Conservation (phyloP, 2,329 filamentous ascomycete genomes). For the Samsoniella hepiali region DNA sequence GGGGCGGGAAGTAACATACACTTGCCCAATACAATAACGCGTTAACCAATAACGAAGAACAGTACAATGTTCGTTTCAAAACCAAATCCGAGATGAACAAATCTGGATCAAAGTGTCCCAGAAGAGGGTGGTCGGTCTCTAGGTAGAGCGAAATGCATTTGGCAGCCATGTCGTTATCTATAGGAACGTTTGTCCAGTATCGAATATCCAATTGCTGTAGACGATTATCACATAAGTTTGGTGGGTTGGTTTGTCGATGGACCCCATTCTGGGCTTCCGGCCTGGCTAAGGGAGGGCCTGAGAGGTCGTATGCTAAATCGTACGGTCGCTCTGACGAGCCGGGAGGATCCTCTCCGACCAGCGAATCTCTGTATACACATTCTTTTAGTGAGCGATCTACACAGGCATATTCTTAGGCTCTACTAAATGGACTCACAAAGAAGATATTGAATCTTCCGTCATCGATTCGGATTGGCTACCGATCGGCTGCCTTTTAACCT, state of each 20-base stretch:
- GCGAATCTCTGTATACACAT: background rate
- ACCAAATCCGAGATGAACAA: constrained; percentile 35
- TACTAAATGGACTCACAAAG: background rate
- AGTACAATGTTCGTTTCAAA: constrained; percentile 25
- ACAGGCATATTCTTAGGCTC: background rate
- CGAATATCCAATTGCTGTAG: constrained; percentile 29
- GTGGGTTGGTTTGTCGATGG: background rate
- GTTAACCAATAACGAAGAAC: constrained; percentile 35
- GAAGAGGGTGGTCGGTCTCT: constrained; percentile 37
- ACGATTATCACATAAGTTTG: constrained; percentile 28
- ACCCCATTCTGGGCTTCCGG: background rate
- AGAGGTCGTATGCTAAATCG: background rate
- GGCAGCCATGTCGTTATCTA: constrained; percentile 31
- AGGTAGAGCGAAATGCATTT: constrained; percentile 36
- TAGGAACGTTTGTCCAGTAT: constrained; percentile 34
- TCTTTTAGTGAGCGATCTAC: background rate
- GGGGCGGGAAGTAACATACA: constrained; percentile 26
- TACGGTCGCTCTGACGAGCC: background rate
- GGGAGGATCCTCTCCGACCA: background rate
- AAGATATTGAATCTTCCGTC: background rate
- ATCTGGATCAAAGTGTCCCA: constrained; percentile 34
- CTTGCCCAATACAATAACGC: constrained; percentile 34
- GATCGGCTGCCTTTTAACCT: background rate
- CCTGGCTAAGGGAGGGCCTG: background rate
- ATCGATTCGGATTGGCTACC: background rate